A percentile compares a stretch with the other conserved stretches of the same genome.
These are phyloP conservation scores for Tylopilus intermedius DNA, from an alignment of 768 basidiomycete species.

Conservation along the genomic window DNA sequence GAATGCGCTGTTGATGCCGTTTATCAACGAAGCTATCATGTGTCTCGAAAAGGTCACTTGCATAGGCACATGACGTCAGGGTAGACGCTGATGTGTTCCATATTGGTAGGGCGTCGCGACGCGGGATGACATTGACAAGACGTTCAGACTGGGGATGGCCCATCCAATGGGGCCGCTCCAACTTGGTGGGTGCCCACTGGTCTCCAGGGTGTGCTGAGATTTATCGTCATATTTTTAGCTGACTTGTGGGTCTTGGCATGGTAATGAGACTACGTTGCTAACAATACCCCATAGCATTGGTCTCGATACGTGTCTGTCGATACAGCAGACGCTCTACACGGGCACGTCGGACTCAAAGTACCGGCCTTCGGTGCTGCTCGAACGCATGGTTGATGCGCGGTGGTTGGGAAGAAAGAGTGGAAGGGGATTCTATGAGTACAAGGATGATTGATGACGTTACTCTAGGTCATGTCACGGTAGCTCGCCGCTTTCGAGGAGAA, in stretches of 20 bases:
- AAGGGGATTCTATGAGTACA: constrained; percentile 92
- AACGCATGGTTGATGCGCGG: constrained; percentile 94
- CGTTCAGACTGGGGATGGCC: constrained; percentile 88
- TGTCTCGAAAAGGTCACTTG: constrained; percentile 73
- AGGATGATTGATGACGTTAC: constrained; percentile 11
- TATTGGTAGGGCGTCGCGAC: constrained; percentile 75
- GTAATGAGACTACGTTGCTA: not conserved
- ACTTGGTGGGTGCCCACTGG: constrained; percentile 46
- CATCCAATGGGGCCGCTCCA: constrained; percentile 94
- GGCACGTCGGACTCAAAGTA: constrained; percentile 95
- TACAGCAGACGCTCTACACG: constrained; percentile 83
- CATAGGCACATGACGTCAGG: not conserved
- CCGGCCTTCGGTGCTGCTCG: constrained; percentile 82
- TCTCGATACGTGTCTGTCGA: constrained; percentile 93
- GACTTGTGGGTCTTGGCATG: constrained; percentile 26
- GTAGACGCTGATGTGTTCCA: not conserved
- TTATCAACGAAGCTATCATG: constrained; percentile 97
- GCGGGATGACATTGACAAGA: constrained; percentile 92
- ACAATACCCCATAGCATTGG: constrained; percentile 60
- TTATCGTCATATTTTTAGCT: constrained; percentile 15
- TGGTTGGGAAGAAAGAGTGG: constrained; percentile 93
- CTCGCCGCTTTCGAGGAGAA: no score
- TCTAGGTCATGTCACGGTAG: not conserved
- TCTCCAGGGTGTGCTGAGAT: not conserved
- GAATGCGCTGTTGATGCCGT: constrained; percentile 93